Evolutionary conservation across 352 stramenopile species (phyloP).

Genomic region (Phytophthora constricta): DNA sequence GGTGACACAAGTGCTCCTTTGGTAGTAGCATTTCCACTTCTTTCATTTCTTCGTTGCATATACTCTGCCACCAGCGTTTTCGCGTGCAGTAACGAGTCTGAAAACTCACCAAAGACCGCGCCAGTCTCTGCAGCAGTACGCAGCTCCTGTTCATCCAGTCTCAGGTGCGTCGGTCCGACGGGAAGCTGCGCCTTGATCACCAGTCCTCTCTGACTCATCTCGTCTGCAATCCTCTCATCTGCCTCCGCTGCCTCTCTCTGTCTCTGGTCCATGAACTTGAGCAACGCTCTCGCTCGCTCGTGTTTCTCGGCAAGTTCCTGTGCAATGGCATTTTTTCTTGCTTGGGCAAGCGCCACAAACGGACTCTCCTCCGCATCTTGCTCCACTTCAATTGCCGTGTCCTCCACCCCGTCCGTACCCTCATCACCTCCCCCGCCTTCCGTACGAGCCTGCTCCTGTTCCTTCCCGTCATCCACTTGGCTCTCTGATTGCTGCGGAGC

Average conservation of each 20-base stretch:
- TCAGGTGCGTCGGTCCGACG: conserved; percentile 65
- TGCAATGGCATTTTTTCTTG: conserved; percentile 49
- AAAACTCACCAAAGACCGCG: conserved; percentile 54
- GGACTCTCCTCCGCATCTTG: conserved; percentile 17
- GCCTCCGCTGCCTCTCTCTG: conserved; percentile 45
- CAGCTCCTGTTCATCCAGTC: conserved; percentile 53
- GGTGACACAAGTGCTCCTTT: conserved; percentile 10
- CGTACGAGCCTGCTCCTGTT: background rate
- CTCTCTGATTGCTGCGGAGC: background rate
- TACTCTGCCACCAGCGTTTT: conserved; percentile 67
- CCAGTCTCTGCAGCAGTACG: background rate
- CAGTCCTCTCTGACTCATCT: conserved; percentile 63
- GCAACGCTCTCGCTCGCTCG: conserved; percentile 36
- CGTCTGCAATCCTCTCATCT: conserved; percentile 50
- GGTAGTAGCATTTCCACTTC: conserved; percentile 50
- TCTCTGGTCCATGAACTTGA: conserved; percentile 60
- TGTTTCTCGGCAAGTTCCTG: conserved; percentile 38
- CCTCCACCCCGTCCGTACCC: background rate
- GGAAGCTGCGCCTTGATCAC: conserved; percentile 79
- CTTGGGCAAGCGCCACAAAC: conserved; percentile 44
- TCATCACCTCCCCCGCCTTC: background rate
- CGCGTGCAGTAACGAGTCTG: conserved; percentile 54
- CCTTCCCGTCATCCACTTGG: background rate
- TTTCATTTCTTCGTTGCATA: conserved; percentile 44
- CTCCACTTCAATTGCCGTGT: background rate